A percentile compares a stretch with the other conserved stretches of the same genome.
Evolutionary conservation across 202 grass and related monocot species (phyloP).

Genomic region (Saccharum hybrid): DNA sequence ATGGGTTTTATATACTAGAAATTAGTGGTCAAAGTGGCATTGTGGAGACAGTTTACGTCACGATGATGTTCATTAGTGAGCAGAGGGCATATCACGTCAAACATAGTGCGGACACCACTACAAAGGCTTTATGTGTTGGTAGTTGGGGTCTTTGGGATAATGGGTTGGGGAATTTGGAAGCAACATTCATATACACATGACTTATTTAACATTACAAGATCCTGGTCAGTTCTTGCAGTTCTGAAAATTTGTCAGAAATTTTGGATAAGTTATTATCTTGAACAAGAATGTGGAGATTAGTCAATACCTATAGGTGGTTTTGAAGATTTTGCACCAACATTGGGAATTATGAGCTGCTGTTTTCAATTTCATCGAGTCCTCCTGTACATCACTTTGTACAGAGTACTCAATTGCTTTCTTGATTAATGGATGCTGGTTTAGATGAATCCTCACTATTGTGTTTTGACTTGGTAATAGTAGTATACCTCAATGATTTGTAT

Average conservation of each 20-base stretch:
- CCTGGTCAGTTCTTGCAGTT: background rate
- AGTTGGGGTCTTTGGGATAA: background rate
- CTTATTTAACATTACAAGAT: background rate
- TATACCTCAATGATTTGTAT: conserved; percentile 11
- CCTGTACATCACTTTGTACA: conserved; percentile 12
- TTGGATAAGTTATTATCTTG: background rate
- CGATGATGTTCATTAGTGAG: background rate
- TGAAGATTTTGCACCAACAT: no score
- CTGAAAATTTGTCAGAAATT: conserved; percentile 5
- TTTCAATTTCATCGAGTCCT: conserved; percentile 10
- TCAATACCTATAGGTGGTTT: background rate
- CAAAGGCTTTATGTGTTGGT: background rate
- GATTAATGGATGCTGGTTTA: conserved; percentile 16
- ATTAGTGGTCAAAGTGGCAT: background rate
- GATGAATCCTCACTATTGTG: background rate
- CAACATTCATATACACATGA: background rate
- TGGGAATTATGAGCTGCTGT: no score
- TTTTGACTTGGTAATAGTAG: conserved; percentile 15
- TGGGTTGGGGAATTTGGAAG: background rate
- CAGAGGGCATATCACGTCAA: background rate
- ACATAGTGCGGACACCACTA: no score
- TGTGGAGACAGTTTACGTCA: background rate
- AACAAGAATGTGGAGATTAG: conserved; percentile 5
- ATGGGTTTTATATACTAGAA: background rate
- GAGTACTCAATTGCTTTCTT: conserved; percentile 10